Evolutionary conservation across 169 alveolate genomes (phyloP), one percentile per base, ranked within the genome.

Genomic region (Eimeria sp.): DNA sequence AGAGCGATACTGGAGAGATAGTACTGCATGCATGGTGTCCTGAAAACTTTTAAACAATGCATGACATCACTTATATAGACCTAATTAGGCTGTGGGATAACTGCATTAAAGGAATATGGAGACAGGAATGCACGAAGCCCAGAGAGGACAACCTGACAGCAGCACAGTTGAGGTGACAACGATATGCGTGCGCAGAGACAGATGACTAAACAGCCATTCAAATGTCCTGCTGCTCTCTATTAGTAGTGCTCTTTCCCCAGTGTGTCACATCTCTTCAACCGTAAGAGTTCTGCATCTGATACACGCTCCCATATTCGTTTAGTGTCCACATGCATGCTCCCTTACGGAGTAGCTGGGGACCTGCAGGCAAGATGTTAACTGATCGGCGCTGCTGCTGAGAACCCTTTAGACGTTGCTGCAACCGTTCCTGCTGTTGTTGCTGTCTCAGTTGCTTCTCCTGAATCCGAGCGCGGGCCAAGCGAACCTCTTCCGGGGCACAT

Each of bases 381-480:
- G 57, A n/a, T 30, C 51, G 43, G 3, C 80, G 93, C 7, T 58
- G 93, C 93, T 86, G 82, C 47, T 25, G 80, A n/a, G 76, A 63
- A 11, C 45, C 61, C 82, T 86, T 57, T n/a, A 57, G 5, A 63
- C 51, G 45, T 47, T 61, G 93, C 82, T 86, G 80, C 80, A 43
- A 65, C 43, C 13, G 34, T 27, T 54, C 16, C 20, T 34, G 76
- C n/a, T 86, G 93, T 4, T 61, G 25, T 9, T 86, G 93, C 47
- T 20, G 80, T n/a, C 43, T 34, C 40, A 20, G 25, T 11, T 61
- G 43, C 82, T 40, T 34, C 80, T 86, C 93, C 80, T 61, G 76
- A 61, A 86, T 1, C 63, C 80, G 93, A 86, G 54, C 80, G 10
- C 93, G 93, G 20, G 93, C 93, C 80, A 49, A 18, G 49, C 82